Evolutionary conservation across 2,329 filamentous ascomycete genomes (phyloP).

Genomic region (Cordyceps pruinosa): DNA sequence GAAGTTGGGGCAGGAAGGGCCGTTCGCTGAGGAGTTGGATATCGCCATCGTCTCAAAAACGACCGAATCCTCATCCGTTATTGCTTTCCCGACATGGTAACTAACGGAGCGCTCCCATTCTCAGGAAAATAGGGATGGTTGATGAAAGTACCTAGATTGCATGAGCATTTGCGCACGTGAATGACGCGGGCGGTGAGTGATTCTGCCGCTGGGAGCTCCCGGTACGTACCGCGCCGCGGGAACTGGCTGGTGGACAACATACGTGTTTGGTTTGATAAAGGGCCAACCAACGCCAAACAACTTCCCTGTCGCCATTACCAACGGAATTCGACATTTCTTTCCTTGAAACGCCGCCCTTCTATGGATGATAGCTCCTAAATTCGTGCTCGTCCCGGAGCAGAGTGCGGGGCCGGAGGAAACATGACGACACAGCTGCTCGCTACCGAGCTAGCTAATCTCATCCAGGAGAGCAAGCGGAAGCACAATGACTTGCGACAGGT

Average conservation of each 20-base stretch:
- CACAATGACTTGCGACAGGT: conserved; percentile 83
- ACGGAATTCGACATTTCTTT: background rate
- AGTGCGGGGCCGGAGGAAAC: conserved; percentile 27
- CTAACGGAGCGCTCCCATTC: no score
- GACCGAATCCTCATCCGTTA: no score
- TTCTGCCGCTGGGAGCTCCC: conserved; percentile 3
- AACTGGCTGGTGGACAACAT: background rate
- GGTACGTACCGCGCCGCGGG: background rate
- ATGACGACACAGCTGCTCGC: conserved; percentile 91
- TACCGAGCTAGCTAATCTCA: conserved; percentile 80
- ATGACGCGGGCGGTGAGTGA: conserved; percentile 3
- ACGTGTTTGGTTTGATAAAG: conserved; percentile 11
- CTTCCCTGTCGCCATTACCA: background rate
- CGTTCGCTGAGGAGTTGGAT: no score
- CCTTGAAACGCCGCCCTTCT: background rate
- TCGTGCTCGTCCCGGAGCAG: conserved; percentile 7
- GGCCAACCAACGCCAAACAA: background rate
- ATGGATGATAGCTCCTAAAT: conserved; percentile 2
- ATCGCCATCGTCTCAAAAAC: no score
- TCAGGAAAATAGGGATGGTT: no score
- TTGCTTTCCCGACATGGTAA: no score
- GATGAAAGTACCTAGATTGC: background rate
- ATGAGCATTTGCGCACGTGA: no score
- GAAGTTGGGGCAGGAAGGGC: no score
- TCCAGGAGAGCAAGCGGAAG: conserved; percentile 94